Base-by-base conservation (phyloP, 805 yeast species). In the Candida peoriensis region DNA sequence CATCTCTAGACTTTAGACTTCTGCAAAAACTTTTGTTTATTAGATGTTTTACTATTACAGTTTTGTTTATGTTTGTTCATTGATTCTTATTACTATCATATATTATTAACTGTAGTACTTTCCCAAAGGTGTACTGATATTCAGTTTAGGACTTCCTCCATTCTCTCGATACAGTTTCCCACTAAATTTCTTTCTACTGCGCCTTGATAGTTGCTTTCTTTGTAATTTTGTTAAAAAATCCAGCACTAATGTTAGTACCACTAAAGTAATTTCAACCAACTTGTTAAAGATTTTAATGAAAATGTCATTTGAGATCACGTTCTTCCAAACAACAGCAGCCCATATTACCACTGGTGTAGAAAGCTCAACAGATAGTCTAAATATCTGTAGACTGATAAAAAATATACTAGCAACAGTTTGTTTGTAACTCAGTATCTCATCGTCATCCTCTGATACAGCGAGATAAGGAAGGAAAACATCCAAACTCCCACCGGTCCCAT, bases 111-210 rank as follows among this genome's bases (percentile, higher is more conserved):
- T n/a, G n/a, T n/a, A n/a, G n/a, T n/a, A n/a, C n/a, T n/a, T n/a
- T n/a, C n/a, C n/a, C n/a, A n/a, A n/a, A n/a, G n/a, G n/a, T n/a
- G n/a, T n/a, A n/a, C n/a, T n/a, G n/a, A n/a, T n/a, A n/a, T n/a
- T n/a, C n/a, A n/a, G n/a, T n/a, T n/a, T n/a, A n/a, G n/a, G n/a
- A n/a, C n/a, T n/a, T n/a, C n/a, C n/a, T n/a, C n/a, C n/a, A n/a
- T n/a, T n/a, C n/a, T n/a, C n/a, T n/a, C n/a, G n/a, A n/a, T n/a
- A n/a, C n/a, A n/a, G n/a, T n/a, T n/a, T n/a, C n/a, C n/a, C n/a
- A 75, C 85, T 20, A 66, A 8, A 2, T 6, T 13, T 24, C n/a
- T n/a, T n/a, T 24, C 17, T 24, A 22, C 22, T 30, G n/a, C 12
- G 13, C 24, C 16, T 28, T n/a, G 20, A 21, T 30, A 24, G 22